Conservation (phyloP, 768 basidiomycete species). For the Leucosporidium creatinivorum region DNA sequence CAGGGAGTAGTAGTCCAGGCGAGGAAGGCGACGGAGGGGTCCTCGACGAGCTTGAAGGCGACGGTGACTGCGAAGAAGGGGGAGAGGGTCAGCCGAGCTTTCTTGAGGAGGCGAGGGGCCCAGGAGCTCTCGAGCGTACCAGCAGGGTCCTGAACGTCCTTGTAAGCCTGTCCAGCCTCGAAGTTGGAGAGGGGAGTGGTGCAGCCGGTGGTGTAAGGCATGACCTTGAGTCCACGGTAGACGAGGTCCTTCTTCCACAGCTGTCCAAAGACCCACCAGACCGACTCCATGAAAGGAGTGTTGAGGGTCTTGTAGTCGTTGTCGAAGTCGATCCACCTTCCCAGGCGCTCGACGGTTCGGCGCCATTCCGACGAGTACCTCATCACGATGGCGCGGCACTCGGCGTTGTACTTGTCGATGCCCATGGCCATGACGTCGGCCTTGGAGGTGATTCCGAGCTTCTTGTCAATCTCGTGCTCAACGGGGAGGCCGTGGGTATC, state of each 20-base stretch:
- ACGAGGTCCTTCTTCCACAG: conserved; percentile 88
- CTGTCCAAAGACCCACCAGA: conserved; percentile 97
- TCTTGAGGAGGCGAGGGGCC: background rate
- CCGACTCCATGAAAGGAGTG: conserved; percentile 86
- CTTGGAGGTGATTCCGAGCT: conserved; percentile 79
- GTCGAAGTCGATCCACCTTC: conserved; percentile 99
- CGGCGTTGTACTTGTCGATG: conserved; percentile 93
- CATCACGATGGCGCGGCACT: conserved; percentile 96
- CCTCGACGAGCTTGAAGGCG: conserved; percentile 85
- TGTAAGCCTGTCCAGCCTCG: conserved; percentile 85
- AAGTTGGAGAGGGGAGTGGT: conserved; percentile 97
- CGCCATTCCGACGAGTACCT: conserved; percentile 93
- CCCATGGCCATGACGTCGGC: conserved; percentile 92
- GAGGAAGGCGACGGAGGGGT: conserved; percentile 76
- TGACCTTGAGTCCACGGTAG: conserved; percentile 85
- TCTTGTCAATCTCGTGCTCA: conserved; percentile 99
- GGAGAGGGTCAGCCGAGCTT: background rate
- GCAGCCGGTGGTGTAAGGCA: conserved; percentile 96
- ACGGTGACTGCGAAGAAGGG: conserved; percentile 60
- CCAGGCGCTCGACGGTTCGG: conserved; percentile 90
- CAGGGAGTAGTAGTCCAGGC: conserved; percentile 99
- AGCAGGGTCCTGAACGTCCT: conserved; percentile 88
- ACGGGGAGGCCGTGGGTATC: conserved; percentile 98
- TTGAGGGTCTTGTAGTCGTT: conserved; percentile 98
- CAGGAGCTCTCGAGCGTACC: conserved; percentile 47